Evolutionary conservation across 139 green algal genomes (phyloP).

Genomic region (Chlamydomonas asymmetrica): DNA sequence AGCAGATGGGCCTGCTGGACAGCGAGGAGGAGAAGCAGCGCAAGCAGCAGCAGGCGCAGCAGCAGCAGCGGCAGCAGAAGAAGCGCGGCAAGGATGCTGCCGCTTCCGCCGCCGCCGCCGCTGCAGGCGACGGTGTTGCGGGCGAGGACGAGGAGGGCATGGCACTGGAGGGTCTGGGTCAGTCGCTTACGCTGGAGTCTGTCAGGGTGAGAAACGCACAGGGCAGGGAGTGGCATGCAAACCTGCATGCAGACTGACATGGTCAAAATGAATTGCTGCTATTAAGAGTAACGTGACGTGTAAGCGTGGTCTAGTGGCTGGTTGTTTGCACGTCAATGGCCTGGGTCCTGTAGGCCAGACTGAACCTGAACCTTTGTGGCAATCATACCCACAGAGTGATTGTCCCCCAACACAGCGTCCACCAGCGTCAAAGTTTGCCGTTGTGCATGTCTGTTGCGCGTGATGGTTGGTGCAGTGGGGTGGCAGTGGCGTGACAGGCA

Average conservation of each 20-base stretch:
- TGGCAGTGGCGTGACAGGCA: constrained; percentile 32
- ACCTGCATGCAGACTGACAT: too few species aligned
- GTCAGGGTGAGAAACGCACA: too few species aligned
- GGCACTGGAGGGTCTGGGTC: too few species aligned
- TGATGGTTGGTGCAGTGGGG: constrained; percentile 51
- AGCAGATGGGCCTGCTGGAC: constrained; percentile 21
- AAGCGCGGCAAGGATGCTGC: not conserved
- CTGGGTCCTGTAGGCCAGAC: too few species aligned
- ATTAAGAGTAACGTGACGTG: too few species aligned
- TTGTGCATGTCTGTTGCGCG: not conserved
- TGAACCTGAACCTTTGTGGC: not conserved
- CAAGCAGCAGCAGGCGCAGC: not conserved
- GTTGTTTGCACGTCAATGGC: too few species aligned
- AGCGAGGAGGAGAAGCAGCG: not conserved
- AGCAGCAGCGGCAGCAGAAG: constrained; percentile 1
- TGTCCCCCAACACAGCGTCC: not conserved
- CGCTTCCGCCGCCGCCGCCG: not conserved
- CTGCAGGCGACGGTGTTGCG: not conserved
- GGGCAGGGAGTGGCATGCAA: too few species aligned
- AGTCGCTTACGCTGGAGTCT: too few species aligned
- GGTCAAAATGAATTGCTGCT: too few species aligned
- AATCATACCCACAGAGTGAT: not conserved
- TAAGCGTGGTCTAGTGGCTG: too few species aligned
- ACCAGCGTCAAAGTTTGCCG: not conserved
- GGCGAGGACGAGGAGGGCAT: constrained; percentile 13